Conservation (phyloP, 495 filamentous ascomycete species). For the Aspergillus cavernicola region DNA sequence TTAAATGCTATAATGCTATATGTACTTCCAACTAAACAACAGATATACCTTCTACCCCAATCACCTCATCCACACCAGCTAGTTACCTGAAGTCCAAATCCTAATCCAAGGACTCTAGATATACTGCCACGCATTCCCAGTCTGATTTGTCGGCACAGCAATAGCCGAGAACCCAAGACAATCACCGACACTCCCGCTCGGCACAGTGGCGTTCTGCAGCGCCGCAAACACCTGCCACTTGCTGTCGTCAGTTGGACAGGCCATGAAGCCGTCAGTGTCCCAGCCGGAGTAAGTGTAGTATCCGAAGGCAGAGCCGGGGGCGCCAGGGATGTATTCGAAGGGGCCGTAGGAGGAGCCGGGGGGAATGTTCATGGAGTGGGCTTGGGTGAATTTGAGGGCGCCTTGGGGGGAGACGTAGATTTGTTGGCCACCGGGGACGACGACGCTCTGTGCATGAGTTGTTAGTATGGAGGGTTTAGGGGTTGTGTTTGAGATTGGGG, state of each 20-base stretch:
- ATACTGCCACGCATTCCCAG: conserved; percentile 42
- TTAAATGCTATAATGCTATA: too few species aligned
- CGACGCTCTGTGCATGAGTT: conserved; percentile 31
- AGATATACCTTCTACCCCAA: too few species aligned
- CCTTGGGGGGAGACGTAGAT: conserved; percentile 58
- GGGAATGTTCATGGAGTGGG: conserved; percentile 57
- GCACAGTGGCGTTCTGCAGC: conserved; percentile 37
- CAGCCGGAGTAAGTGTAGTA: conserved; percentile 30
- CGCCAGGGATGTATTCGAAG: conserved; percentile 34
- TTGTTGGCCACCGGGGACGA: conserved; percentile 63
- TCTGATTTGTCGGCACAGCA: conserved; percentile 22
- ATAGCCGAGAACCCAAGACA: conserved; percentile 42
- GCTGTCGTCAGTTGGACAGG: conserved; percentile 36
- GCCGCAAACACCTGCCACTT: conserved; percentile 45
- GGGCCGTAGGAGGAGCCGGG: conserved; percentile 44
- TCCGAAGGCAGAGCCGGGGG: conserved; percentile 22
- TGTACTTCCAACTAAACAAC: too few species aligned
- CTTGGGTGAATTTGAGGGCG: conserved; percentile 54
- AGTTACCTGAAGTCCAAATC: too few species aligned
- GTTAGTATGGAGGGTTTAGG: neutral
- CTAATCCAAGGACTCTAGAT: conserved; percentile 25
- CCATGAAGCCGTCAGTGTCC: conserved; percentile 40
- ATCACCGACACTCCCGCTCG: conserved; percentile 30
- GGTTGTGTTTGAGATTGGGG: conserved; percentile 9
- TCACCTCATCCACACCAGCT: too few species aligned